These are phyloP conservation scores for Tilletiopsis washingtonensis DNA, from an alignment of 1,284 basidiomycete species.

Conservation along the genomic window DNA sequence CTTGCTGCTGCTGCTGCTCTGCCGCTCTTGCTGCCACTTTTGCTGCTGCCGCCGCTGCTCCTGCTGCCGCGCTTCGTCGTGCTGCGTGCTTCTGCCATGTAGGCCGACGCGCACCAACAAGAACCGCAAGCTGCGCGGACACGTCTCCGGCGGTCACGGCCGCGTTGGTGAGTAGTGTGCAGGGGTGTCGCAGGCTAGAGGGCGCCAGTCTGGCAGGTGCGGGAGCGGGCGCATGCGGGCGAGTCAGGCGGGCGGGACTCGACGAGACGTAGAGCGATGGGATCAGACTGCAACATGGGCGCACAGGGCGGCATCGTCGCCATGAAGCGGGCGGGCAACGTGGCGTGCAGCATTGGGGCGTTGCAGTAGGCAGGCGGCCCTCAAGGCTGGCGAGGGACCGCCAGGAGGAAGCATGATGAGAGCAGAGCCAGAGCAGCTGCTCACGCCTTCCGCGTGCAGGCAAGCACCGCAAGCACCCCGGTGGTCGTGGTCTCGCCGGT, in stretches of 20 bases:
- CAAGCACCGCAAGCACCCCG: slow-evolving; percentile 99
- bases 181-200: no score
- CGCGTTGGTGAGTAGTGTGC: slow-evolving; percentile 62
- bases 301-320: no score
- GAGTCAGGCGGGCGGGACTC: not conserved
- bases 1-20: no score
- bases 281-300: no score
- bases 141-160: slow-evolving; percentile 90
- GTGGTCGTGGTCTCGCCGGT: slow-evolving; percentile 99
- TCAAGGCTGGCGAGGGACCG: not conserved
- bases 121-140: slow-evolving; percentile 77
- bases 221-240: not conserved
- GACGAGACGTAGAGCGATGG: not conserved
- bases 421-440: not conserved
- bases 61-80: no score
- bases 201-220: no score
- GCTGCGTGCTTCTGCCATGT: no score
- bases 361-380: no score
- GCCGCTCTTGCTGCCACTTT: no score
- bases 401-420: not conserved
- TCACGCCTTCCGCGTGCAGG: slow-evolving; percentile 43
- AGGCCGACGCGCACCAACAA: slow-evolving; percentile 94
- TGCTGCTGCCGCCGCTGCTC: no score
- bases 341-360: not conserved
- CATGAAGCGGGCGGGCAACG: not conserved